Evolutionary conservation across 140 eudicot genomes (phyloP).

Genomic region (Oenanthe javanica): DNA sequence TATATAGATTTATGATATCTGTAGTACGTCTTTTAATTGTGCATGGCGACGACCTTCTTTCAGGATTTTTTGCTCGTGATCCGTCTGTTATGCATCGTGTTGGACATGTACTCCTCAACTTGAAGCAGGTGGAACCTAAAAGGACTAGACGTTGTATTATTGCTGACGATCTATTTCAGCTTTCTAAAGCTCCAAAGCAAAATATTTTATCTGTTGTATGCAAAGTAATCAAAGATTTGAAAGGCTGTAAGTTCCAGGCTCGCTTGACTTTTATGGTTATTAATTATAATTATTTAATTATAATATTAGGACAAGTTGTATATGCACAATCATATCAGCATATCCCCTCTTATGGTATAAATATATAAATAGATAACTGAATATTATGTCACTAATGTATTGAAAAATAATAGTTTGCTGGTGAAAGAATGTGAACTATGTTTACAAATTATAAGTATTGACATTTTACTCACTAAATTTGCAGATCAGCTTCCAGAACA

Average conservation of each 20-base stretch:
- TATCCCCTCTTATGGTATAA: neutral
- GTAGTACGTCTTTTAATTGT: slow-evolving; percentile 4
- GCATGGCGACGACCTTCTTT: neutral
- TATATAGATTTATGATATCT: neutral
- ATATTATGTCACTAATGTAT: neutral
- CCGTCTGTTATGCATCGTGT: slow-evolving; percentile 70
- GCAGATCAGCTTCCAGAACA: slow-evolving; percentile 71
- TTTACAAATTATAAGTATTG: neutral
- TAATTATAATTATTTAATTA: neutral
- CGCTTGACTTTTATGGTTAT: neutral
- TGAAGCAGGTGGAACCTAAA: slow-evolving; percentile 65
- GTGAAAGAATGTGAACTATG: neutral
- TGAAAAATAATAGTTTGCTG: neutral
- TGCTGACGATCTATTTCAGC: slow-evolving; percentile 88
- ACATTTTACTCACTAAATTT: slow-evolving; percentile 17
- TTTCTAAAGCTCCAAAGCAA: slow-evolving; percentile 58
- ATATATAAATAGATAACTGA: neutral
- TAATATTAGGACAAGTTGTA: neutral
- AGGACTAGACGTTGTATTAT: slow-evolving; percentile 54
- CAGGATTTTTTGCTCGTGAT: slow-evolving; percentile 85
- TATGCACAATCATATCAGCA: neutral
- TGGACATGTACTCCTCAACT: slow-evolving; percentile 75
- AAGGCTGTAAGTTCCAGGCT: slow-evolving; percentile 73
- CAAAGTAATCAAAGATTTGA: slow-evolving; percentile 56
- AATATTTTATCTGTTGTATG: slow-evolving; percentile 55